Conservation (phyloP, 805 yeast species). For the Wickerhamiella vanderwaltii region DNA sequence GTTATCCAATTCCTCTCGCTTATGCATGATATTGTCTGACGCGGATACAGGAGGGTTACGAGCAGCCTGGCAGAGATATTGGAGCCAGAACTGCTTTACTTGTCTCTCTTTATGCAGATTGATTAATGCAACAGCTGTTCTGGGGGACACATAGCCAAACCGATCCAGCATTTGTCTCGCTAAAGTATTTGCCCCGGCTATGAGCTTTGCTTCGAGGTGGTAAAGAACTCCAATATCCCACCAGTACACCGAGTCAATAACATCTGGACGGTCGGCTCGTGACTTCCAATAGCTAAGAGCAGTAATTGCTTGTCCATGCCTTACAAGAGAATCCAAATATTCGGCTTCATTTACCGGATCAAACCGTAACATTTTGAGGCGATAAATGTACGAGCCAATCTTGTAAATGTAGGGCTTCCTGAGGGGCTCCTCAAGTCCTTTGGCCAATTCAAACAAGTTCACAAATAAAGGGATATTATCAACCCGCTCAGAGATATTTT, state of each 20-base stretch:
- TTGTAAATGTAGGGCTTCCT: slow-evolving; percentile 11
- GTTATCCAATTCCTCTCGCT: neutral
- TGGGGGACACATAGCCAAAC: slow-evolving; percentile 11
- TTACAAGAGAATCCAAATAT: slow-evolving; percentile 19
- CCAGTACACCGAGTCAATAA: slow-evolving; percentile 17
- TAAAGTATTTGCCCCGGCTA: slow-evolving; percentile 13
- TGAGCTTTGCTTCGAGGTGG: slow-evolving; percentile 19
- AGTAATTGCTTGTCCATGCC: slow-evolving; percentile 12
- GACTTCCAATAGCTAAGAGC: slow-evolving; percentile 19
- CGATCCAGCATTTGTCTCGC: slow-evolving; percentile 8
- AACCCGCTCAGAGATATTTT: neutral
- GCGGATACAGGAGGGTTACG: neutral
- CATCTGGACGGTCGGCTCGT: slow-evolving; percentile 15
- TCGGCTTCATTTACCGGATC: slow-evolving; percentile 24
- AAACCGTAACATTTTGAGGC: slow-evolving; percentile 18
- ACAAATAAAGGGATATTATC: slow-evolving; percentile 15
- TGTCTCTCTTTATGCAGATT: neutral
- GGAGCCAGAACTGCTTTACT: slow-evolving; percentile 1
- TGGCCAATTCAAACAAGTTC: slow-evolving; percentile 19
- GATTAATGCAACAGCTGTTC: slow-evolving; percentile 14
- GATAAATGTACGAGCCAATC: slow-evolving; percentile 17
- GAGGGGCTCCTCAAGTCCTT: slow-evolving; percentile 9
- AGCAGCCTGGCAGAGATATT: neutral
- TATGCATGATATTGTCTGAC: slow-evolving; percentile 4
- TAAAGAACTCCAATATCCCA: slow-evolving; percentile 19